Evolutionary conservation across 2,329 filamentous ascomycete species (phyloP), one percentile per base, ranked within the genome.

Genomic region (Arthrobotrys musiformis): DNA sequence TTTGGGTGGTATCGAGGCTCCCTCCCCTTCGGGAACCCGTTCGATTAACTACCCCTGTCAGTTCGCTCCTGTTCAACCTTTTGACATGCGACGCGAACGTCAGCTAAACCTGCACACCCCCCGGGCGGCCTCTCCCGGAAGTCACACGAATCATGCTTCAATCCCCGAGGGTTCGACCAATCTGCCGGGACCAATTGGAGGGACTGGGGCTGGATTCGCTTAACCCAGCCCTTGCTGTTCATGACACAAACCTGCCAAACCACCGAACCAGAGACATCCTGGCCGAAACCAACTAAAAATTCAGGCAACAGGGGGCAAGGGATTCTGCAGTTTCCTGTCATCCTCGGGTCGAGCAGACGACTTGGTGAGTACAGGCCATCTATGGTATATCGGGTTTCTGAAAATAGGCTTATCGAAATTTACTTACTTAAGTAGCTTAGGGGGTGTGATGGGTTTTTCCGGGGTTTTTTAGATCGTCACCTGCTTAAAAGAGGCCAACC

Each of bases 261-360:
- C 37, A 66, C 64, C 62, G 62, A 74, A 66, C 64, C 72, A 76
- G 66, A 46, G 58, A 66, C 64, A 77, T 56, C 73, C 73, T 58
- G 61, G 73, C 73, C 73, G 73, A 77, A 77, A 77, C 73, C 73
- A 64, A 77, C 73, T 77, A 70, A 70, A n/a, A 70, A 77, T 77
- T 61, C 73, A 77, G 73, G 73, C 73, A 70, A 64, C 73, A 46
- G 58, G n/a, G n/a, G n/a, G n/a, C n/a, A n/a, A n/a, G n/a, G 58
- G 58, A 56, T 58, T 61, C 42, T 50, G 42, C 73, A 77, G 66
- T 66, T 42, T 77, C 66, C 73, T 77, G 30, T 66, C 35, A 42
- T 33, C 54, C 66, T 77, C 66, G 73, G 73, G 66, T 70, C 61
- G 50, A 66, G 50, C 67, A 66, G 60, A 42, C 64, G 50, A 76